Base-by-base conservation (phyloP, 2,329 filamentous ascomycete species). In the Xylariaceae sp. region DNA sequence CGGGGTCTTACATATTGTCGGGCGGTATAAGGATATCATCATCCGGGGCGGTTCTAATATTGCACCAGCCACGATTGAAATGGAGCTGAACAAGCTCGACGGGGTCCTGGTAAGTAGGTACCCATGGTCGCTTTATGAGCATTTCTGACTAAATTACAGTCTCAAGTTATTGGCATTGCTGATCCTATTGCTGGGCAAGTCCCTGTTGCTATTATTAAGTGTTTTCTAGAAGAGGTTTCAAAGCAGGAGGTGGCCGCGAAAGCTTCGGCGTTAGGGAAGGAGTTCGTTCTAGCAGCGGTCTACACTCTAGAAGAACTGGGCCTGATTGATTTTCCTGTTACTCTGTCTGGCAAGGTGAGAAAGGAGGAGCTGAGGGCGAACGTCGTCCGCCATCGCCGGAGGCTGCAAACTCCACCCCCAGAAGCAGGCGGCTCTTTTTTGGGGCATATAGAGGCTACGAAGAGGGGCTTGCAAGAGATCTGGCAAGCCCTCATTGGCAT, bases 81-180 rank as follows among this genome's bases (percentile, higher is more conserved):
- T 7, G 16, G 29, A 12, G 12, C n/a, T 31, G 17, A 31, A 31
- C n/a, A 12, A 31, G 13, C n/a, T 31, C 18, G 17, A 22, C 12
- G 29, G 29, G 19, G 19, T 31, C 7, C 12, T 13, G 5, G 29
- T 31, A 23, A 31, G 29, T 31, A n/a, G 5, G 7, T 7, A 9
- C 14, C 27, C 15, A 7, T 5, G 8, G 5, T 18, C 27, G 18
- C 5, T 15, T 16, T 12, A 17, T 17, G 8, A 29, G 13, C 6
- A 17, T 29, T 17, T 17, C 13, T 18, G 13, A 29, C 13, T 28
- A 14, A 5, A 21, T 21, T 6, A 5, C 13, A 31, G 29, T 31
- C 29, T 15, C 29, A 31, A 31, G 29, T 31, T 9, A n/a, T 31
- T 23, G 29, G 29, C 19, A 22, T 31, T n/a, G 12, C 29, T 11